Evolutionary conservation across 2,329 filamentous ascomycete genomes (phyloP).

Genomic region (Lecanicillium sp.): DNA sequence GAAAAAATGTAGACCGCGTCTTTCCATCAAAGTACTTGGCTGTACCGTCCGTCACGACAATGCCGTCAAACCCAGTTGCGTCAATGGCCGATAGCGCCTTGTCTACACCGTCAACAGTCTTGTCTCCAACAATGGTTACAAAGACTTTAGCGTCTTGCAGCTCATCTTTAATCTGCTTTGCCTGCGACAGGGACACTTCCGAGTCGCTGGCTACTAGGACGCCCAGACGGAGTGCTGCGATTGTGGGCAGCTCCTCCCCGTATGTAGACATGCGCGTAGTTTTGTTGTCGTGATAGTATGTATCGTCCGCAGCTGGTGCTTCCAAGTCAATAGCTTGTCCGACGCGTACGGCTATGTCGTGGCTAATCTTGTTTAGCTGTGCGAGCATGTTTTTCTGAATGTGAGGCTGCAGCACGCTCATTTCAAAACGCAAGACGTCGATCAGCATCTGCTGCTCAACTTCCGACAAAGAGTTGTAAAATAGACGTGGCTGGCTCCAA

Average conservation of each 20-base stretch:
- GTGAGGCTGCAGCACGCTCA: constrained; percentile 48
- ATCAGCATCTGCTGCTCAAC: constrained; percentile 64
- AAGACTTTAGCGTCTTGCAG: constrained; percentile 45
- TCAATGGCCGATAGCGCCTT: constrained; percentile 59
- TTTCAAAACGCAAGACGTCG: constrained; percentile 68
- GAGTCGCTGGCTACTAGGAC: constrained; percentile 44
- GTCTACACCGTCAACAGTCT: constrained; percentile 44
- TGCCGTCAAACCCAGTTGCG: constrained; percentile 52
- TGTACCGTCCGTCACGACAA: constrained; percentile 51
- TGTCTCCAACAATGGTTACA: constrained; percentile 54
- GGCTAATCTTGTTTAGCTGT: constrained; percentile 61
- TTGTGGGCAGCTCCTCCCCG: constrained; percentile 46
- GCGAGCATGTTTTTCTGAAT: constrained; percentile 59
- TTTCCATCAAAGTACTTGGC: constrained; percentile 40
- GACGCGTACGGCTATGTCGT: constrained; percentile 60
- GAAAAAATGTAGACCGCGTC: constrained; percentile 48
- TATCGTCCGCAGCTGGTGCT: constrained; percentile 50
- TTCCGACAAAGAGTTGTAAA: constrained; percentile 62
- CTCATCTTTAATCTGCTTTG: constrained; percentile 38
- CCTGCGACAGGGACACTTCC: constrained; percentile 37
- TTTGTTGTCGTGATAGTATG: constrained; percentile 62
- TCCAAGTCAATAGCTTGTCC: constrained; percentile 52
- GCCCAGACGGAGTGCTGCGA: constrained; percentile 57
- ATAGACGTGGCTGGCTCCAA: constrained; percentile 65
- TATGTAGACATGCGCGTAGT: constrained; percentile 56